A percentile compares a stretch with the other conserved stretches of the same genome.
These are phyloP conservation scores for Astrephomene gubernaculifera DNA, from an alignment of 139 green algal genomes.

Conservation along the genomic window DNA sequence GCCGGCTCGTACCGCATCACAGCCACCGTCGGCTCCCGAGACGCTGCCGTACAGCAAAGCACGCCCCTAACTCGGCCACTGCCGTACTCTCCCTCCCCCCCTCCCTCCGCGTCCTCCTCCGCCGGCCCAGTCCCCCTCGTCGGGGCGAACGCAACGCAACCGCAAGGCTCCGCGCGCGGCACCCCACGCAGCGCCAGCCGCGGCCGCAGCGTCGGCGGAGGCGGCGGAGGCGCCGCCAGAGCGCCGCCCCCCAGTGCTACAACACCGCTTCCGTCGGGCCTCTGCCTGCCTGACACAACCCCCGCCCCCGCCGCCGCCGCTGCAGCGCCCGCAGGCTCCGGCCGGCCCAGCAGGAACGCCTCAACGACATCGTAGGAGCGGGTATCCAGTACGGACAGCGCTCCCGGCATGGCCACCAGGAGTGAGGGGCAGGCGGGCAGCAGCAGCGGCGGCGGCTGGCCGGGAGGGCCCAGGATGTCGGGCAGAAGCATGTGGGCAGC, in stretches of 20 bases:
- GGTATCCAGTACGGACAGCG: slow-evolving; percentile 34
- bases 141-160: slow-evolving; percentile 4
- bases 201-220: slow-evolving; percentile 6
- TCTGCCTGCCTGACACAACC: neutral
- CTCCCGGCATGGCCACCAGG: slow-evolving; percentile 21
- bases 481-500: neutral
- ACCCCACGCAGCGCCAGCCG: slow-evolving; percentile 23
- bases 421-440: slow-evolving; percentile 6
- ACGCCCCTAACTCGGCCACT: neutral
- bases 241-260: neutral
- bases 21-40: slow-evolving; percentile 7
- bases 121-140: too few relatives aligned
- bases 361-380: slow-evolving; percentile 42
- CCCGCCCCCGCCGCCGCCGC: neutral
- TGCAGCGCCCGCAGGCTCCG: neutral
- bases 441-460: neutral
- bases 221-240: slow-evolving; percentile 24
- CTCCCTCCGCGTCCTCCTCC: neutral
- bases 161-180: neutral
- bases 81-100: neutral
- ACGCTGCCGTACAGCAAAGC: slow-evolving; percentile 11
- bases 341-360: slow-evolving; percentile 17
- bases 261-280: too few relatives aligned
- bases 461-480: neutral
- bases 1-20: neutral